A percentile compares a stretch with the other conserved stretches of the same genome.
phyloP scores from a whole-genome alignment of 179 eudicot species.

The Camellia oleifera region DNA sequence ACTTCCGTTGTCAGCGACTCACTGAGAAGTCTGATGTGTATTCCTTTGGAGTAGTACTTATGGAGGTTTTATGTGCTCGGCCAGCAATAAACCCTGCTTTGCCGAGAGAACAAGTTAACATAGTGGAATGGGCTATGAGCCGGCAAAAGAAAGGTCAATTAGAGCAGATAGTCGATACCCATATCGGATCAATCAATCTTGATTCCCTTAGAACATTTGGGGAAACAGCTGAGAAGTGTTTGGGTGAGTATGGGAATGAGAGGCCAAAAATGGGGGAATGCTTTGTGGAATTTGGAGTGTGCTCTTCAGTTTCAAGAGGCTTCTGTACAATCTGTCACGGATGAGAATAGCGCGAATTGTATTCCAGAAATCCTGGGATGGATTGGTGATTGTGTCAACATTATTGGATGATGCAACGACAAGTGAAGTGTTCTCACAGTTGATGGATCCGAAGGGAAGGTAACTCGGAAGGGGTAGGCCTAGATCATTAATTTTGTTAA shows the following conservation, averaged over 20 bases:
- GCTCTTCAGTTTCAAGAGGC: conserved; percentile 26
- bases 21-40: conserved; percentile 28
- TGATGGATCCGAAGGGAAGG: conserved; percentile 13
- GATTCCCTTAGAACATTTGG: conserved; percentile 23
- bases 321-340: neutral
- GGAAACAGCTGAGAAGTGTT: conserved; percentile 29
- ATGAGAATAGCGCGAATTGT: conserved; percentile 1
- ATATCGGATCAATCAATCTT: conserved; percentile 11
- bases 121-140: conserved; percentile 30
- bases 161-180: conserved; percentile 19
- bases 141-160: conserved; percentile 27
- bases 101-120: conserved; percentile 30
- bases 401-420: neutral
- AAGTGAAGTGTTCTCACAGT: conserved; percentile 4
- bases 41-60: conserved; percentile 24
- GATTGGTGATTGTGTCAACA: neutral
- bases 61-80: conserved; percentile 28
- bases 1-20: conserved; percentile 19
- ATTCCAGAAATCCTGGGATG: neutral
- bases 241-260: conserved; percentile 24
- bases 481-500: neutral
- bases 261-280: conserved; percentile 33
- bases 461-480: neutral
- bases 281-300: conserved; percentile 30
- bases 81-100: conserved; percentile 28